These are phyloP conservation scores for Globisporangium barbulae DNA, from an alignment of 352 stramenopile species.

Conservation along the genomic window DNA sequence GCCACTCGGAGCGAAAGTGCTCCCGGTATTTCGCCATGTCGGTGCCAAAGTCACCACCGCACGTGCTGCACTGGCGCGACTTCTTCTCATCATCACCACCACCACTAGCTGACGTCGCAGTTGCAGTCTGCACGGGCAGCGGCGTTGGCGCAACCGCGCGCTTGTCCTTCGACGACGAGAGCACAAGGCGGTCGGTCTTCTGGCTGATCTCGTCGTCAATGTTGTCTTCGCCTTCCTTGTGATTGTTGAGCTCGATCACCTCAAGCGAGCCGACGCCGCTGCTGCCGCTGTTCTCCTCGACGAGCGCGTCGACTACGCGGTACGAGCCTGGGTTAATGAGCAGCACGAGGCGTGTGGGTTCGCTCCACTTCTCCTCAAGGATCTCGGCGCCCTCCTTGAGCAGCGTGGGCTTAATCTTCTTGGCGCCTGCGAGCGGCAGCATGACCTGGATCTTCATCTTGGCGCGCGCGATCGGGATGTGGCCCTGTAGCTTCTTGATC, in stretches of 20 bases:
- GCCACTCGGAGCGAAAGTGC: slow-evolving; percentile 96
- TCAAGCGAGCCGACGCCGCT: slow-evolving; percentile 65
- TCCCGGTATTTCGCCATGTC: slow-evolving; percentile 84
- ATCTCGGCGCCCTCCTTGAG: slow-evolving; percentile 65
- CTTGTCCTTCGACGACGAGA: slow-evolving; percentile 21
- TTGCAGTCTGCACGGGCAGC: slow-evolving; percentile 10
- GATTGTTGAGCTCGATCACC: slow-evolving; percentile 92
- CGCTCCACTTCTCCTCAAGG: slow-evolving; percentile 55
- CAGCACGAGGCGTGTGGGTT: slow-evolving; percentile 58
- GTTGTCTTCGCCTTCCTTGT: slow-evolving; percentile 87
- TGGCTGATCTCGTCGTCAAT: slow-evolving; percentile 92
- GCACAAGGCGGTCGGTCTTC: slow-evolving; percentile 70
- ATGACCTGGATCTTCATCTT: slow-evolving; percentile 96
- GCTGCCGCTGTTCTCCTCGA: slow-evolving; percentile 55
- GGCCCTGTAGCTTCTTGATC: slow-evolving; percentile 91
- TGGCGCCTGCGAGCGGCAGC: slow-evolving; percentile 36
- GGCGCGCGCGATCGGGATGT: slow-evolving; percentile 94
- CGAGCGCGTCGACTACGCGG: slow-evolving; percentile 66
- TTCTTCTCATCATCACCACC: slow-evolving; percentile 33
- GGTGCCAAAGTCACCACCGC: slow-evolving; percentile 88
- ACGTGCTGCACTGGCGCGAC: slow-evolving; percentile 87
- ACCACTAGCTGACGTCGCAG: slow-evolving; percentile 7
- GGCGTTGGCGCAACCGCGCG: slow-evolving; percentile 13
- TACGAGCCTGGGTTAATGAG: slow-evolving; percentile 78
- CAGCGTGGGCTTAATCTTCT: slow-evolving; percentile 60